phyloP scores from a whole-genome alignment of 768 basidiomycete species.

The Chalciporus piperatus region DNA sequence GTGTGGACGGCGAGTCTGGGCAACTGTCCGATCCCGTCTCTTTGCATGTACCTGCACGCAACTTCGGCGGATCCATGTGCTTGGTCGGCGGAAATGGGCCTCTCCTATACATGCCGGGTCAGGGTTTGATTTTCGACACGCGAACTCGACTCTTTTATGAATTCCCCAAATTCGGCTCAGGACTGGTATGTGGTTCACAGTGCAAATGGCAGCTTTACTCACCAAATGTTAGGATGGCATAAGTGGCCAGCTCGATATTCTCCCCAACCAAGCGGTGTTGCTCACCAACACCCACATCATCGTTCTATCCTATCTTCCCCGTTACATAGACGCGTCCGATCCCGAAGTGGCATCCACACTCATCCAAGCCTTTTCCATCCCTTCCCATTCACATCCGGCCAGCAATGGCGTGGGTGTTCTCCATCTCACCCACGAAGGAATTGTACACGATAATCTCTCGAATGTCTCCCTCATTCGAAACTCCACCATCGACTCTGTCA shows the following conservation, averaged over 20 bases:
- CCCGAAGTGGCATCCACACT: neutral
- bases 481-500: neutral
- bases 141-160: neutral
- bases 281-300: constrained; percentile 7
- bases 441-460: neutral
- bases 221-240: neutral
- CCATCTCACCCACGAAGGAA: constrained; percentile 4
- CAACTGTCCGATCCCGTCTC: neutral
- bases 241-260: neutral
- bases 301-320: neutral
- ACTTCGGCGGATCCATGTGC: neutral
- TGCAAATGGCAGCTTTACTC: too few relatives aligned
- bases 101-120: neutral
- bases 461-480: constrained; percentile 6
- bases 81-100: neutral
- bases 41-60: neutral
- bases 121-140: neutral
- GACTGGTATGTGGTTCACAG: constrained; percentile 6
- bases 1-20: neutral
- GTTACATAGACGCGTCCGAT: neutral
- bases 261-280: neutral
- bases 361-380: constrained; percentile 4
- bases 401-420: neutral
- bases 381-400: neutral
- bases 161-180: neutral